Base-by-base conservation (phyloP, 768 basidiomycete species). In the Lentinula detonsa region DNA sequence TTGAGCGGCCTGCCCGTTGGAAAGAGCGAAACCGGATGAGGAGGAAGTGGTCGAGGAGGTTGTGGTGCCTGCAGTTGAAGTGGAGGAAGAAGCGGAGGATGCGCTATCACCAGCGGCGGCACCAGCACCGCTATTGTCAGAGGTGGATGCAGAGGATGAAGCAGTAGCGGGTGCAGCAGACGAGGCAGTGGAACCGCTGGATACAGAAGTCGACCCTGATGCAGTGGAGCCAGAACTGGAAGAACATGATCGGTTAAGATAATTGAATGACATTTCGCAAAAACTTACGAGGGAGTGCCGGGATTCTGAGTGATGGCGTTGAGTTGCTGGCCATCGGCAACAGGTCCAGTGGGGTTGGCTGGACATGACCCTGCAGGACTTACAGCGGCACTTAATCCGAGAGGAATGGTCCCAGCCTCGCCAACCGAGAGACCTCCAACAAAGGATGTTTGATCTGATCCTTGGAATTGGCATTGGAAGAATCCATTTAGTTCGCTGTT, bases 391-490 rank as follows among this genome's bases (percentile, higher is more conserved):
- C 61, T 74, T 48, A 72, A 67, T 49, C 81, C 81, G 56, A 84
- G 78, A 7, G 85, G 84, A 61, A 84, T 80, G 16, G 84, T 85
- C 35, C 82, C 84, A 2, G 68, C 37, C 6, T 63, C 69, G 21
- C 84, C 84, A 39, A 78, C 74, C 8, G 70, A 62, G 49, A 73
- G 61, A 45, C 76, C 76, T 42, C 78, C 78, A 53, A 78, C 78
- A 64, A 85, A 85, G 1, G 70, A 74, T 9, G 64, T 73, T 40
- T 72, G 73, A 54, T 83, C 67, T 23, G 74, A 75, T 57, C 82
- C 77, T 63, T 75, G 70, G 70, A 79, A 85, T 68, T 86, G 85
- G 67, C 83, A 85, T 65, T 85, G 84, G 73, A 80, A 85, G 34
- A 82, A 72, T 7, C 83, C 83, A 53, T 78, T 73, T 11, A 86